Conservation (phyloP, 2,329 filamentous ascomycete genomes). For the Claviceps paspali region DNA sequence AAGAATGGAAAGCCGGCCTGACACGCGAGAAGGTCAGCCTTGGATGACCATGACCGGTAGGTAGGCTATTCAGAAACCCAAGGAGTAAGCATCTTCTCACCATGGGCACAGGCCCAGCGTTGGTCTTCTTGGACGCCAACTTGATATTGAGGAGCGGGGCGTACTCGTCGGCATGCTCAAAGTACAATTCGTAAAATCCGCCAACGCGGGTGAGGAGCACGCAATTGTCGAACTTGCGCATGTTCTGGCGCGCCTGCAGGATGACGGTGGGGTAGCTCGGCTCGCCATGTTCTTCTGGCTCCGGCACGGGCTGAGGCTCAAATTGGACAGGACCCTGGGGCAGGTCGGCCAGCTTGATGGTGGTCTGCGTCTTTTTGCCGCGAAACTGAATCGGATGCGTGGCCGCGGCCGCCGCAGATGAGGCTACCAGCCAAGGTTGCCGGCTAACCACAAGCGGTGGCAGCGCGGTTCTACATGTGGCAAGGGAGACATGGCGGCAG, state of each 20-base stretch:
- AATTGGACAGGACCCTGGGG: conserved; percentile 33
- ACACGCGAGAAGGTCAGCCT: not conserved
- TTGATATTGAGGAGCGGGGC: conserved; percentile 80
- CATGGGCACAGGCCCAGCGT: conserved; percentile 69
- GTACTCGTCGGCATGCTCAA: conserved; percentile 83
- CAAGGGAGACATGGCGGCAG: not conserved
- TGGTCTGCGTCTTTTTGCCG: conserved; percentile 40
- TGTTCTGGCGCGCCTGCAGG: conserved; percentile 74
- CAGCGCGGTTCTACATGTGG: not conserved
- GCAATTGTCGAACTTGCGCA: conserved; percentile 81
- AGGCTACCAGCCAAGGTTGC: not conserved
- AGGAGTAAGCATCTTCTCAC: too few species aligned
- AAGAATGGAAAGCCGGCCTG: conserved; percentile 87
- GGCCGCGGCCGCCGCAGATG: too few species aligned
- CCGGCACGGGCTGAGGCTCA: conserved; percentile 13
- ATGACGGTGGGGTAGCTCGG: conserved; percentile 73
- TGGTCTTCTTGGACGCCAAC: conserved; percentile 67
- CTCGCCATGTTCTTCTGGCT: conserved; percentile 29
- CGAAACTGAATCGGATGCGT: conserved; percentile 20
- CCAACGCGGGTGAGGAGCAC: conserved; percentile 85
- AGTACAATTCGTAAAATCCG: conserved; percentile 95
- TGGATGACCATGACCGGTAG: conserved; percentile 5
- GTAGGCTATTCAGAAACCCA: too few species aligned
- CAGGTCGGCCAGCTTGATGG: conserved; percentile 39
- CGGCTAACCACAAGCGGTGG: not conserved